Base-by-base conservation (phyloP, 2,329 filamentous ascomycete species). In the Elsinoe batatas region DNA sequence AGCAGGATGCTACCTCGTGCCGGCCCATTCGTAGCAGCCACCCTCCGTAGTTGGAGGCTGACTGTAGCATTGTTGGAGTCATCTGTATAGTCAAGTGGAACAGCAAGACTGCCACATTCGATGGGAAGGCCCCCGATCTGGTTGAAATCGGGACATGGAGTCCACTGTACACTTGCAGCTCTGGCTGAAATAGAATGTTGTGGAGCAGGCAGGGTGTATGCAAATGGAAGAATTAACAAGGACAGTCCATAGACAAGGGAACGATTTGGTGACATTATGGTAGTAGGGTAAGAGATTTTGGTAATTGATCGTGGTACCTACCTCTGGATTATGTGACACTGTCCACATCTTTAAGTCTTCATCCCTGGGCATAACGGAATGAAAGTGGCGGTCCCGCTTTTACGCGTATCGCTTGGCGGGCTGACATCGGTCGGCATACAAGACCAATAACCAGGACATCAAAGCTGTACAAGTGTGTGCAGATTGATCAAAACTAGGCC, bases 1-100 rank as follows among this genome's bases (percentile, higher is more conserved):
- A 62, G 37, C 6, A 64, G 26, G 3, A 66, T 61, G 12, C 47
- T 62, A n/a, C 63, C 63, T 10, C 57, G 58, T 3, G 36, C 40
- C 1, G 61, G 63, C 32, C 58, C 15, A 18, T 61, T 56, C 2
- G 49, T 53, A 4, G 64, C 63, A n/a, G 40, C 17, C n/a, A 58
- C 40, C 20, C 57, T 61, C 15, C 62, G 26, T 3, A 65, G 22
- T 13, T 56, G 32, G 2, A 65, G 44, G 5, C 57, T 49, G 8
- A 64, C 44, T 7, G 42, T 59, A 10, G 12, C 18, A 30, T 20
- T 38, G 30, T 54, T 56, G 11, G 35, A 12, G 1, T 18, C 10
- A 15, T 59, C 53, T 10, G 54, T 57, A 38, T 54, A 71, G 22
- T 54, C 51, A 11, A 37, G 37, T 26, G 51, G 51, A 5, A 54